Base-by-base conservation (phyloP, 2,329 filamentous ascomycete genomes). In the Neonectria magnoliae region DNA sequence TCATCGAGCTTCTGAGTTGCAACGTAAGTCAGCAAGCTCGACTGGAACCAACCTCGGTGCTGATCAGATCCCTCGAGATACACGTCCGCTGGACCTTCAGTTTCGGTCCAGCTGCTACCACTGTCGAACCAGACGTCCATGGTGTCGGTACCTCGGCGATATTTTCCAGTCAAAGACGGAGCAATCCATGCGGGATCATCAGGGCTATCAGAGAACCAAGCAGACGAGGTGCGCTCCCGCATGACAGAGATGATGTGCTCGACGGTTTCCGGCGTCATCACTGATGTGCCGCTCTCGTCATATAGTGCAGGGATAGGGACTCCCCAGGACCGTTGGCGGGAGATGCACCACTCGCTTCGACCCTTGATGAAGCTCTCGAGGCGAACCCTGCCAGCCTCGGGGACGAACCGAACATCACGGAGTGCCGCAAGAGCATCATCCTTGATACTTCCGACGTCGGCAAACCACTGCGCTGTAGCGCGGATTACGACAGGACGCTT, bases 81-180 rank as follows among this genome's bases (percentile, higher is more conserved):
- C 25, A 98, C 87, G 76, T 99, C 94, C 0, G 93, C 93, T 25
- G 77, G 90, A 29, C 77, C 75, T 9, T 78, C 71, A 29, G 81
- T 83, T 75, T 88, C 84, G 4, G 84, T 91, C 96, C 96, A 99
- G 75, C 93, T 97, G 54, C 92, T 97, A 6, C 96, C 96, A 70
- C 96, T 98, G 78, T 99, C 96, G 72, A 99, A 99, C 96, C 96
- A 99, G 10, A 99, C 96, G 78, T 99, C 96, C 96, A 99, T 99
- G 0, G 96, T 99, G 75, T 99, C 96, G 47, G 85, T 92, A 14
- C 95, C 95, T 67, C 96, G 91, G 52, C 87, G 83, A 75, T 91
- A 96, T 5, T 81, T 76, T 9, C 83, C 83, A 14, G 84, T 81
- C 2, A 97, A 81, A 10, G 87, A 85, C 6, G 87, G 79, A 2